phyloP scores from a whole-genome alignment of 768 basidiomycete genomes.

The Tricholoma bakamatsutake region DNA sequence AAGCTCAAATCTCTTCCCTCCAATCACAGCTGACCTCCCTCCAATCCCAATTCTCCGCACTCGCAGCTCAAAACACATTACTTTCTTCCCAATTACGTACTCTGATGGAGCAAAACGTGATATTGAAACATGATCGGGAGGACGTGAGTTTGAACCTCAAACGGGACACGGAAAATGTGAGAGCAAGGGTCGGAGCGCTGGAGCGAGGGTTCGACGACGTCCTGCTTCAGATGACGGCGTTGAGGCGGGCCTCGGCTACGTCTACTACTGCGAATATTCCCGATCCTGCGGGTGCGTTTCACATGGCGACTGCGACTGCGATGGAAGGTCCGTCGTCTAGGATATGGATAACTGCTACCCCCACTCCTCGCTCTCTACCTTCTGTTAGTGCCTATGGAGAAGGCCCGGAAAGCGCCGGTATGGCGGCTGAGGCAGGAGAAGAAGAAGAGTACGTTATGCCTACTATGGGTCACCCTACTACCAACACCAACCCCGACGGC shows the following conservation, averaged over 20 bases:
- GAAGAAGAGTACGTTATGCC: slow-evolving; percentile 21
- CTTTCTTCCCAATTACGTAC: neutral
- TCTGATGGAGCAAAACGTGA: slow-evolving; percentile 1
- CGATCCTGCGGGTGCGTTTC: slow-evolving; percentile 36
- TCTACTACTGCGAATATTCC: no score
- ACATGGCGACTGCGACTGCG: no score
- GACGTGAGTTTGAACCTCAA: neutral
- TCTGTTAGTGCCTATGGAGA: no score
- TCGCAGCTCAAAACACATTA: neutral
- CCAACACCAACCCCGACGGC: no score
- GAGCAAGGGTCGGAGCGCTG: slow-evolving; percentile 26
- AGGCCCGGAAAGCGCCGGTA: no score
- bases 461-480: neutral
- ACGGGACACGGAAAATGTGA: slow-evolving; percentile 11
- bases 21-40: slow-evolving; percentile 29
- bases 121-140: neutral
- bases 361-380: no score
- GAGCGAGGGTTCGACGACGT: slow-evolving; percentile 35
- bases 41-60: slow-evolving; percentile 17
- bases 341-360: slow-evolving; percentile 34
- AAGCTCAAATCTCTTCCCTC: slow-evolving; percentile 13
- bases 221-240: slow-evolving; percentile 30
- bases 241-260: slow-evolving; percentile 25
- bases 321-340: slow-evolving; percentile 28
- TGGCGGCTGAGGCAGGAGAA: slow-evolving; percentile 26